A percentile compares a stretch with the other conserved stretches of the same genome.
Evolutionary conservation across 2,329 filamentous ascomycete genomes (phyloP).

Genomic region (Diaporthe sp.): DNA sequence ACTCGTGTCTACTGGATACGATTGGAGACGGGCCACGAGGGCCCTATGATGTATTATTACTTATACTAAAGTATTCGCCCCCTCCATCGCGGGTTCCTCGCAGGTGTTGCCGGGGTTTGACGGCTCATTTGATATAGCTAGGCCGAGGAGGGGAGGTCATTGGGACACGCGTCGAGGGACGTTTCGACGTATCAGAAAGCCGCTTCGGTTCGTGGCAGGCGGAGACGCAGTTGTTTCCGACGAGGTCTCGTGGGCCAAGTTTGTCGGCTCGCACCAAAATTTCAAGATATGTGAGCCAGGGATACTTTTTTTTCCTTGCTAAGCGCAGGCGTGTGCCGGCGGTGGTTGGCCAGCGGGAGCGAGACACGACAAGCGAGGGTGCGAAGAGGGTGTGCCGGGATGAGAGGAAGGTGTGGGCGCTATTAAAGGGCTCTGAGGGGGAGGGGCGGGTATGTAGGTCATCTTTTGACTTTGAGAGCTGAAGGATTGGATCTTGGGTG

Average conservation of each 20-base stretch:
- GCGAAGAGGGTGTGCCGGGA: not conserved
- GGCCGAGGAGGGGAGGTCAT: not conserved
- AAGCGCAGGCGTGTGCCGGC: not conserved
- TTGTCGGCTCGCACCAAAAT: not conserved
- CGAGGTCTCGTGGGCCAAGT: not conserved
- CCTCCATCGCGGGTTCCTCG: not conserved
- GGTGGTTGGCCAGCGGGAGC: constrained; percentile 5
- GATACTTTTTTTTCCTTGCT: not conserved
- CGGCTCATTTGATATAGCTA: no score
- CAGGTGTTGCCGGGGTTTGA: not conserved
- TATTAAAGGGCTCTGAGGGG: constrained; percentile 4
- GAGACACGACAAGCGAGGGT: not conserved
- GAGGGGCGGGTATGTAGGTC: constrained; percentile 38
- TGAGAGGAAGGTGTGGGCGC: not conserved
- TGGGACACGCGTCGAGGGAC: not conserved
- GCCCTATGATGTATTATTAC: not conserved
- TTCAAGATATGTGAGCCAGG: not conserved
- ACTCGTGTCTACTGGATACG: not conserved
- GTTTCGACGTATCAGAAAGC: not conserved
- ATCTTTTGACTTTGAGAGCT: not conserved
- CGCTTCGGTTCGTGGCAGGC: not conserved
- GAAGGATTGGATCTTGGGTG: constrained; percentile 19
- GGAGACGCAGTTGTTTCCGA: not conserved
- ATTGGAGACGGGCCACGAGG: not conserved
- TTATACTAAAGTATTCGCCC: not conserved